These are phyloP conservation scores for sorghum (Sorghum bicolor) DNA, from an alignment of 176 grass and related monocot species.

Conservation along the genomic window Sorghum_bicolor_NCBIv3 NC_012879.2:59008501-59009000, in stretches of 20 bases:
- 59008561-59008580: neutral
- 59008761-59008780: conserved; percentile 12
- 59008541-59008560: neutral
- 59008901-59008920: neutral
- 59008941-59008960: neutral
- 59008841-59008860: neutral
- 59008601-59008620: neutral
- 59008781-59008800: neutral
- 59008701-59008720: neutral
- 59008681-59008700: neutral
- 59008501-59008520: neutral
- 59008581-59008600: neutral
- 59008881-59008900: neutral
- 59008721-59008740: neutral
- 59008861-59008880: too few relatives aligned
- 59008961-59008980: neutral
- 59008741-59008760: neutral
- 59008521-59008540: neutral
- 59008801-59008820: conserved; percentile 16
- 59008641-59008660: neutral
- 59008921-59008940: neutral
- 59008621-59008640: neutral
- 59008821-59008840: neutral
- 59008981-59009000: neutral
- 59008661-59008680: neutral